Evolutionary conservation across 257 asterid genomes (phyloP).

Genomic region (Solanum paucissectum): DNA sequence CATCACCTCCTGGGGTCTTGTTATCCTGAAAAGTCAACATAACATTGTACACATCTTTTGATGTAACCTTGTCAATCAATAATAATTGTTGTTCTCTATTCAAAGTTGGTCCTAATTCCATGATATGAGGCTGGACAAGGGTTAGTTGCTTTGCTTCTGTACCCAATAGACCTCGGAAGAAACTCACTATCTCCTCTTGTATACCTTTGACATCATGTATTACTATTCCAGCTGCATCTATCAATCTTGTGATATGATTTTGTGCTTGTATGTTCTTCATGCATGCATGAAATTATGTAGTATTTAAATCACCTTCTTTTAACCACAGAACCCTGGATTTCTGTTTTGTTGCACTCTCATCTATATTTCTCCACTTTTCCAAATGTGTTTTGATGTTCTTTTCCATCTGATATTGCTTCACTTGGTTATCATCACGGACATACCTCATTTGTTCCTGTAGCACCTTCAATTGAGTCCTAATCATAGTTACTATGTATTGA

Average conservation of each 20-base stretch:
- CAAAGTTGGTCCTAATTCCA: neutral
- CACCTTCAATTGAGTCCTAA: neutral
- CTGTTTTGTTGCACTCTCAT: neutral
- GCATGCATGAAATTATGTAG: neutral
- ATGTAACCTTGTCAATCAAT: neutral
- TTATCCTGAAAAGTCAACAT: neutral
- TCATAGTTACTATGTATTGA: no score
- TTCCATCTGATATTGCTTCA: neutral
- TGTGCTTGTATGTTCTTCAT: neutral
- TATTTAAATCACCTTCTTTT: neutral
- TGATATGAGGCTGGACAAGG: neutral
- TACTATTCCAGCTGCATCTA: neutral
- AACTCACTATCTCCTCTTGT: neutral
- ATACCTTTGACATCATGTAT: neutral
- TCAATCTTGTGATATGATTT: neutral
- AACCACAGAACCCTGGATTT: neutral
- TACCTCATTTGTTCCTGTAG: neutral
- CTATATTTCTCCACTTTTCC: neutral
- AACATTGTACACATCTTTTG: neutral
- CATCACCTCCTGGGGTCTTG: neutral
- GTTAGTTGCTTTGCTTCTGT: neutral
- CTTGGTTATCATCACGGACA: neutral
- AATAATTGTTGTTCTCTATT: neutral
- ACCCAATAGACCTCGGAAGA: neutral
- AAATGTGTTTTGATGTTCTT: neutral